Base-by-base conservation (phyloP, 2,329 filamentous ascomycete species). In the Scedosporium boydii region DNA sequence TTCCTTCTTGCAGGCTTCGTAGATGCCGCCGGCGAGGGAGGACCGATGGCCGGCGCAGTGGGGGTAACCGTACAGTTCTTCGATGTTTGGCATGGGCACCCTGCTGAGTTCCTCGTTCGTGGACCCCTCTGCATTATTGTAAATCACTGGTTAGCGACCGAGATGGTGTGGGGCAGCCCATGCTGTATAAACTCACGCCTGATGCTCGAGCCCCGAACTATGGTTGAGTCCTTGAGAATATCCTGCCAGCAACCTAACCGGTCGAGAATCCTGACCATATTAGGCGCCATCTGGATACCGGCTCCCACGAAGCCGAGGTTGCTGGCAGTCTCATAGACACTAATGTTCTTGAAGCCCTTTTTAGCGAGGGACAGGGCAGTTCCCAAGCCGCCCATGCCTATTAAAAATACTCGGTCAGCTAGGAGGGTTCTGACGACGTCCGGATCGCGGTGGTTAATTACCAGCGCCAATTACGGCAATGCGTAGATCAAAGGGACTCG, bases 231-330 rank as follows among this genome's bases (percentile, higher is more conserved):
- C 44, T 78, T 81, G 65, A 84, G 84, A 65, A 95, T 90, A 16
- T 81, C 78, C 18, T 81, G 75, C 89, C 90, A 93, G 63, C 88
- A 88, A 9, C 87, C 90, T 46, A 93, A 76, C 14, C 81, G 78
- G 69, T 91, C 87, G 12, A 95, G 80, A 7, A 95, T 88, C 2
- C 89, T 83, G 3, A 87, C 86, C 82, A 93, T 89, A 67, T 95
- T 96, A 0, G 90, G 90, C 0, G 90, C 89, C 63, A 93, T 80
- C 71, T 96, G 91, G 66, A 95, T 93, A 4, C 91, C 91, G 1
- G 91, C 91, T 26, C 91, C 91, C 1, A 93, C 89, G 68, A 93
- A 93, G 4, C 90, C 90, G 3, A 93, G 80, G 66, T 85, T 83
- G 4, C 87, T 83, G 0, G 89, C 89, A 42, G 81, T 83, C 71